phyloP scores from a whole-genome alignment of 192 early-diverging fungal species.

The Piromyces finnis region DNA sequence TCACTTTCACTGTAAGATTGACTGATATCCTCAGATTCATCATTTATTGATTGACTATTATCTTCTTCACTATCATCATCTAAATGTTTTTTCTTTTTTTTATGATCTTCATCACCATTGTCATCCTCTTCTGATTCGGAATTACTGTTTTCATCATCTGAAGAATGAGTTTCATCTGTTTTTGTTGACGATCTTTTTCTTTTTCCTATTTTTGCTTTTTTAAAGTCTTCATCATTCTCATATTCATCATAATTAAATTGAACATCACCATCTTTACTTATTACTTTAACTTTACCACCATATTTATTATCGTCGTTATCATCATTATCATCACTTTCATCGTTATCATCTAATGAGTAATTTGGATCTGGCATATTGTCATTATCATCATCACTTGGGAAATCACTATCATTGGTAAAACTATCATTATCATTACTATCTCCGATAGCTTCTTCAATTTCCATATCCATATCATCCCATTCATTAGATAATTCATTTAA shows the following conservation, averaged over 20 bases:
- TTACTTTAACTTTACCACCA: conserved; percentile 4
- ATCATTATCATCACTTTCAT: conserved; percentile 29
- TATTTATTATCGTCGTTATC: conserved; percentile 11
- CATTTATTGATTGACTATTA: neutral
- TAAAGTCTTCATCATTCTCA: conserved; percentile 1
- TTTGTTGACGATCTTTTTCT: neutral
- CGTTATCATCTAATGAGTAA: conserved; percentile 1
- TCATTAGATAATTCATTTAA: conserved; percentile 22
- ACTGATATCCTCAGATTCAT: neutral
- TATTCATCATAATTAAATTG: neutral
- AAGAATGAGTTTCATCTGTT: neutral
- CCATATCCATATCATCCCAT: conserved; percentile 26
- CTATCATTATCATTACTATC: conserved; percentile 26
- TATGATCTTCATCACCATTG: conserved; percentile 3
- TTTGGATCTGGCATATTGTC: conserved; percentile 13
- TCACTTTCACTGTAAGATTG: conserved; percentile 3
- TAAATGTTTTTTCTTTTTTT: no score
- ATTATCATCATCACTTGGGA: conserved; percentile 22
- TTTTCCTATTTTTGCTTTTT: neutral
- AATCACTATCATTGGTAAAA: conserved; percentile 10
- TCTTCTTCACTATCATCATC: conserved; percentile 3
- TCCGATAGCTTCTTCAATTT: conserved; percentile 33
- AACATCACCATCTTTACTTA: conserved; percentile 1
- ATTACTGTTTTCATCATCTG: conserved; percentile 1
- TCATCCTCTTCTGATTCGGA: conserved; percentile 1